These are phyloP conservation scores for Rhizoclosmatium sp. DNA, from an alignment of 192 early-diverging fungal genomes.

Conservation along the genomic window DNA sequence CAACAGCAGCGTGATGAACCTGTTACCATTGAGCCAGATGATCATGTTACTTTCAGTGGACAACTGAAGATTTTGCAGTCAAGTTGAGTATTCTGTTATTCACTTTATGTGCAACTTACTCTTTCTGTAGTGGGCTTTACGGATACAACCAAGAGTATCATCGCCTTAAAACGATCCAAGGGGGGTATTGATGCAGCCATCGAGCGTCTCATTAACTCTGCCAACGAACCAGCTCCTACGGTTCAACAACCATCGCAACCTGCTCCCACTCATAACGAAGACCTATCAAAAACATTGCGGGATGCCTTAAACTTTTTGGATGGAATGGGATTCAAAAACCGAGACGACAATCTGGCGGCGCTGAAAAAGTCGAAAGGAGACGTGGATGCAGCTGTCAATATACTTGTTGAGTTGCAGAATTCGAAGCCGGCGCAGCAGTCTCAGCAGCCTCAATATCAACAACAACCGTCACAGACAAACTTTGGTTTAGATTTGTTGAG, in stretches of 20 bases:
- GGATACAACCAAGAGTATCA: constrained; percentile 70
- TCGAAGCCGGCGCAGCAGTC: background rate
- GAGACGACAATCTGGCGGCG: constrained; percentile 69
- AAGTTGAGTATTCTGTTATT: constrained; percentile 16
- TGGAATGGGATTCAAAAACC: constrained; percentile 80
- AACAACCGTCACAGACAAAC: background rate
- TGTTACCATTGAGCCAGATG: constrained; percentile 25
- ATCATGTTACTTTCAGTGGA: constrained; percentile 36
- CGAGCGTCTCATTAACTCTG: constrained; percentile 57
- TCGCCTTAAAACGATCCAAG: constrained; percentile 72
- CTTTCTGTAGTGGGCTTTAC: constrained; percentile 75
- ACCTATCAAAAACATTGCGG: constrained; percentile 10
- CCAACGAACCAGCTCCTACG: background rate
- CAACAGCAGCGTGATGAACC: background rate
- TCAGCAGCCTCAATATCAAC: background rate
- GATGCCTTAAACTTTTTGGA: constrained; percentile 57
- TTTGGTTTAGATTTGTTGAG: constrained; percentile 17
- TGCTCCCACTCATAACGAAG: background rate
- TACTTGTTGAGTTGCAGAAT: constrained; percentile 59
- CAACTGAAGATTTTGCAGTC: constrained; percentile 54
- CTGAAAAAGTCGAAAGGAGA: constrained; percentile 77
- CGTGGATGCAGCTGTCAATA: constrained; percentile 74
- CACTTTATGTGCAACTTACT: too few relatives aligned
- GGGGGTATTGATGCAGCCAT: constrained; percentile 80
- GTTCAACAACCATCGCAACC: background rate